A percentile compares a stretch with the other conserved stretches of the same genome.
Conservation (phyloP, 257 asterid species). For the Schizonepeta tenuifolia region DNA sequence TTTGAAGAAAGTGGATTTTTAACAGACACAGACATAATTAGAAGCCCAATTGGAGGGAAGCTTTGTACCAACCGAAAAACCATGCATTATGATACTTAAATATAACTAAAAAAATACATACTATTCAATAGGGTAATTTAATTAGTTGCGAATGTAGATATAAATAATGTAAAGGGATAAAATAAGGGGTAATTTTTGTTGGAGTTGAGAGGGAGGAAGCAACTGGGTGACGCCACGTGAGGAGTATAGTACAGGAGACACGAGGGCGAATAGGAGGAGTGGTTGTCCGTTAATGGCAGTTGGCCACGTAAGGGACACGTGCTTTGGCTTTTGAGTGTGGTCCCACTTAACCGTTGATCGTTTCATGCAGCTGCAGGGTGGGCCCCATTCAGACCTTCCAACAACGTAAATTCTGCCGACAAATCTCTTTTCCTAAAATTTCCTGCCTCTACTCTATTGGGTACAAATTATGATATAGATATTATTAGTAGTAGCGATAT, state of each 20-base stretch:
- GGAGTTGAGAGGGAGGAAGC: not conserved
- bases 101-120: too few species aligned
- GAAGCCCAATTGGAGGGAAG: too few species aligned
- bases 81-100: too few species aligned
- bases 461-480: not conserved
- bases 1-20: too few species aligned
- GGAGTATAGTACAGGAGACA: slow-evolving; percentile 35
- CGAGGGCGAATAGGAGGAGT: slow-evolving; percentile 42
- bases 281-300: slow-evolving; percentile 66
- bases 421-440: slow-evolving; percentile 30
- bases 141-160: too few species aligned
- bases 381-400: slow-evolving; percentile 27
- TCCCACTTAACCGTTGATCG: slow-evolving; percentile 56
- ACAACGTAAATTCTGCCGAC: slow-evolving; percentile 59
- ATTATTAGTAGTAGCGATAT: too few species aligned
- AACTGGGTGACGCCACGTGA: slow-evolving; percentile 31
- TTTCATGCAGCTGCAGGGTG: slow-evolving; percentile 26
- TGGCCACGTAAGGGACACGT: slow-evolving; percentile 72
- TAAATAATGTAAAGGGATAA: too few species aligned
- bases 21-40: too few species aligned
- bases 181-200: too few species aligned
- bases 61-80: too few species aligned
- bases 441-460: slow-evolving; percentile 10
- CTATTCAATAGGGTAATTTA: too few species aligned
- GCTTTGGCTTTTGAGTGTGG: slow-evolving; percentile 37